phyloP scores from a whole-genome alignment of 2,329 filamentous ascomycete species.

The Pleoardoris graminearum region DNA sequence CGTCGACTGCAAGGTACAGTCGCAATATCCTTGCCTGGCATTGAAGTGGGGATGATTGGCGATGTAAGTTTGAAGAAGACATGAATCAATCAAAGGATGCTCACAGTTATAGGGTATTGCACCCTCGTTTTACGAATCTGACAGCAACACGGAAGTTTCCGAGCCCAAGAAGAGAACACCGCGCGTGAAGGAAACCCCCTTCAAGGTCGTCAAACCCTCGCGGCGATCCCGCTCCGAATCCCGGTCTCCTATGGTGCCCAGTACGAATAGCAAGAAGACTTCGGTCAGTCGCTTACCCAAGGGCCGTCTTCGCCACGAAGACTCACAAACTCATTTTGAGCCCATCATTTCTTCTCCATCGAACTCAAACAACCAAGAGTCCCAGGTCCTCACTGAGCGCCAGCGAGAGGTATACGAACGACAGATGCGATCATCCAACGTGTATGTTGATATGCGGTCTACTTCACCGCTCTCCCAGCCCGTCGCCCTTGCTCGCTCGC shows the following conservation, averaged over 20 bases:
- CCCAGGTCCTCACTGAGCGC: slow-evolving; percentile 75
- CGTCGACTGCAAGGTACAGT: slow-evolving; percentile 61
- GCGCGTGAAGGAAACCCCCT: slow-evolving; percentile 32
- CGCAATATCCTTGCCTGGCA: slow-evolving; percentile 55
- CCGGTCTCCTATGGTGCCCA: slow-evolving; percentile 31
- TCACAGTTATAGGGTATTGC: slow-evolving; percentile 17
- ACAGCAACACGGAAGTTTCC: slow-evolving; percentile 20
- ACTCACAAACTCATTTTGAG: slow-evolving; percentile 81
- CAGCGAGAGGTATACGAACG: slow-evolving; percentile 77
- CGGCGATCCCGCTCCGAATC: slow-evolving; percentile 33
- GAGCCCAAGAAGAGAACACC: slow-evolving; percentile 22
- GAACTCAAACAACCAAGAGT: slow-evolving; percentile 56
- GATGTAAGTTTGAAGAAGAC: slow-evolving; percentile 45
- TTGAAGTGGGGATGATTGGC: slow-evolving; percentile 45
- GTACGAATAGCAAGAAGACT: slow-evolving; percentile 23
- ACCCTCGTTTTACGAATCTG: slow-evolving; percentile 46
- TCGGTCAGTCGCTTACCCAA: slow-evolving; percentile 46
- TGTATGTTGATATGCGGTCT: slow-evolving; percentile 66
- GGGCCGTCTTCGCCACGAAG: slow-evolving; percentile 70
- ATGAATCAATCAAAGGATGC: not conserved
- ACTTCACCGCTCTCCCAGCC: slow-evolving; percentile 20
- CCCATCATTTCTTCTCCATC: slow-evolving; percentile 65
- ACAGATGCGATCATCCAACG: slow-evolving; percentile 64
- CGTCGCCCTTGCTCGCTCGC: slow-evolving; percentile 21
- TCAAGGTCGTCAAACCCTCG: slow-evolving; percentile 28